phyloP scores from a whole-genome alignment of 345 rosid species.

The Camelina neglecta region DNA sequence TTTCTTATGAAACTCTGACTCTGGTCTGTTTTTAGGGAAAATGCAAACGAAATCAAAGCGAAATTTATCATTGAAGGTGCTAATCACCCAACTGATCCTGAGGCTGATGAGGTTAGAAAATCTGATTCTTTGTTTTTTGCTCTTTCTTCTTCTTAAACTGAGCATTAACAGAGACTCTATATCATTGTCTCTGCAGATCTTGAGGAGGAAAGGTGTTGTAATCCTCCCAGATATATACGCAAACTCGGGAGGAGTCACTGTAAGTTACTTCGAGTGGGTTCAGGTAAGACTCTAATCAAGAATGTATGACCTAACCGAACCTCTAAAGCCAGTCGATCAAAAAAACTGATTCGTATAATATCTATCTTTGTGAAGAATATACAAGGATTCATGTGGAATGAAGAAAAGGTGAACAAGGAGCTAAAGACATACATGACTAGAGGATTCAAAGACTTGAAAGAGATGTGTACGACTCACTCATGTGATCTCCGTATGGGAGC shows the following conservation, averaged over 20 bases:
- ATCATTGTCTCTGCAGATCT: constrained; percentile 51
- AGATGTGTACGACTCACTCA: constrained; percentile 80
- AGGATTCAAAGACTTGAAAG: constrained; percentile 81
- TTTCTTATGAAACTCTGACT: not conserved
- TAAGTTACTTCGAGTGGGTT: constrained; percentile 99
- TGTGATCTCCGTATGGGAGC: constrained; percentile 99
- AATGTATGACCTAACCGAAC: not conserved
- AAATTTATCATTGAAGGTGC: constrained; percentile 92
- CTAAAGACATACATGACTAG: constrained; percentile 78
- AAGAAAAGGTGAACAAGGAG: constrained; percentile 83
- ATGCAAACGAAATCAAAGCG: constrained; percentile 86
- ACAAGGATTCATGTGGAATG: constrained; percentile 99
- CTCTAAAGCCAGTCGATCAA: not conserved
- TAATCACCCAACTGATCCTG: constrained; percentile 98
- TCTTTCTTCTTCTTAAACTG: constrained; percentile 8
- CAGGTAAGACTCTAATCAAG: constrained; percentile 57
- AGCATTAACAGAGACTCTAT: not conserved
- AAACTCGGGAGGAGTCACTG: constrained; percentile 97
- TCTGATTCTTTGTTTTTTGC: not conserved
- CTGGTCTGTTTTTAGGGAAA: constrained; percentile 55
- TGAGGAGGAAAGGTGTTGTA: constrained; percentile 82
- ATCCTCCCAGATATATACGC: constrained; percentile 97
- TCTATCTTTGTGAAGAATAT: constrained; percentile 63
- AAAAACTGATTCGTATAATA: not conserved
- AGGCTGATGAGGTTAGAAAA: constrained; percentile 82